Conservation (phyloP, 805 yeast species). For the Wickerhamiella sergipiensis region DNA sequence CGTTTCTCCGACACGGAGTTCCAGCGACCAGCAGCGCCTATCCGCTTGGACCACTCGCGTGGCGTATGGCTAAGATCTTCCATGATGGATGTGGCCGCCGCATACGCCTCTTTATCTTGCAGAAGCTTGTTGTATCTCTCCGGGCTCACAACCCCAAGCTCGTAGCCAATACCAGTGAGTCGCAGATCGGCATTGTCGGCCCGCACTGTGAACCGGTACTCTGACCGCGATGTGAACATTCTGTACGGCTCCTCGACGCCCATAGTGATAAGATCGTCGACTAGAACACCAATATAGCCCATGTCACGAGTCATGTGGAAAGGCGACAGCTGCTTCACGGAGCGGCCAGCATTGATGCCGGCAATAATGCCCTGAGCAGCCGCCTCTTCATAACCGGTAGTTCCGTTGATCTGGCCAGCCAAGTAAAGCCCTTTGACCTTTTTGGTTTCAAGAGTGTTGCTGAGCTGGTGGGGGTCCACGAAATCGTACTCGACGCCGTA, state of each 20-base stretch:
- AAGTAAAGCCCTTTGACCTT: conserved; percentile 60
- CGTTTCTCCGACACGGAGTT: conserved; percentile 42
- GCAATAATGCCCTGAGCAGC: conserved; percentile 95
- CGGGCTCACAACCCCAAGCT: conserved; percentile 52
- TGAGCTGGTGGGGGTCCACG: conserved; percentile 82
- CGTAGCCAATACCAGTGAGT: conserved; percentile 54
- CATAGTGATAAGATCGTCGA: conserved; percentile 86
- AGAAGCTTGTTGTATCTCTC: conserved; percentile 39
- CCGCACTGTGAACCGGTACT: conserved; percentile 77
- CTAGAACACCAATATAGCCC: conserved; percentile 82
- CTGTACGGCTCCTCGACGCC: conserved; percentile 96
- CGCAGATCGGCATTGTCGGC: conserved; percentile 90
- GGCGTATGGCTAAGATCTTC: conserved; percentile 36
- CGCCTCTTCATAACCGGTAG: conserved; percentile 98
- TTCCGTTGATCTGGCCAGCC: conserved; percentile 97
- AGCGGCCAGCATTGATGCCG: conserved; percentile 84
- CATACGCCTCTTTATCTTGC: conserved; percentile 33
- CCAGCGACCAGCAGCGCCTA: conserved; percentile 24
- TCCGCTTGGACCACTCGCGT: conserved; percentile 45
- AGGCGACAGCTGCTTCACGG: conserved; percentile 28
- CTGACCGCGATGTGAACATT: conserved; percentile 95
- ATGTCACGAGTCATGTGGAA: conserved; percentile 57
- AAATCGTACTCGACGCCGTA: conserved; percentile 99
- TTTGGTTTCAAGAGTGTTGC: conserved; percentile 69
- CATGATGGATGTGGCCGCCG: conserved; percentile 34